These are phyloP conservation scores for Euphorbia schlechtendalii DNA, from an alignment of 441 rosid species.

Conservation along the genomic window DNA sequence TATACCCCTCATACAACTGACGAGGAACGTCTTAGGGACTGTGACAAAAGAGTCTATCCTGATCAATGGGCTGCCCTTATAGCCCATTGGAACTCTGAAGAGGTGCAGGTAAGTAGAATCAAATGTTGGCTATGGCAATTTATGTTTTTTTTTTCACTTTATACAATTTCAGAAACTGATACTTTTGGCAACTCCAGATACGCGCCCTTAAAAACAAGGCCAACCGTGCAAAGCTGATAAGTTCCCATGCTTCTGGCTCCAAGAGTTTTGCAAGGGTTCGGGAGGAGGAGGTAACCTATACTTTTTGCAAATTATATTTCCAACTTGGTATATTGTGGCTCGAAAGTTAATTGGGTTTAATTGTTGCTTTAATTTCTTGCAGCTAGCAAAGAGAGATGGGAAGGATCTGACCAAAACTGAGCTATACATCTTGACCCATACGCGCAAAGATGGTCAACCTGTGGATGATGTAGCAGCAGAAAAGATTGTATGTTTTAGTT, in stretches of 20 bases:
- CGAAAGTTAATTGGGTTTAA: background rate
- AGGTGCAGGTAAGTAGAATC: slow-evolving; percentile 26
- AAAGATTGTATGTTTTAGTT: slow-evolving; percentile 26
- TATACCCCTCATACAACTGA: slow-evolving; percentile 30
- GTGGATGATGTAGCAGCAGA: slow-evolving; percentile 27
- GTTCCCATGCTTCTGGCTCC: slow-evolving; percentile 27
- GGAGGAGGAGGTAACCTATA: slow-evolving; percentile 35
- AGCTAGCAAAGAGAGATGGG: slow-evolving; percentile 31
- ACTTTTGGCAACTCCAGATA: slow-evolving; percentile 24
- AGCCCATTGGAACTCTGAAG: slow-evolving; percentile 34
- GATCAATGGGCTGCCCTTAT: slow-evolving; percentile 39
- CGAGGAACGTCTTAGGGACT: slow-evolving; percentile 31
- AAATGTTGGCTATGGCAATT: background rate
- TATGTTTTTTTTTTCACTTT: background rate
- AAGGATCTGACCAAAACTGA: slow-evolving; percentile 34
- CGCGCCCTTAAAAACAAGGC: slow-evolving; percentile 33
- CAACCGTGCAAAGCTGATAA: slow-evolving; percentile 25
- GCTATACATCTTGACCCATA: slow-evolving; percentile 36
- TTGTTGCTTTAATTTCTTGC: slow-evolving; percentile 10
- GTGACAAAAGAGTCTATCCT: slow-evolving; percentile 32
- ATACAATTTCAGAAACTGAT: background rate
- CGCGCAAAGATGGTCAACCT: slow-evolving; percentile 37
- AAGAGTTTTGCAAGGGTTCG: slow-evolving; percentile 39
- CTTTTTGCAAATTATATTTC: slow-evolving; percentile 13
- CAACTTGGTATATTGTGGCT: background rate